These are phyloP conservation scores for Parietaria judaica DNA, from an alignment of 306 rosid genomes.

Conservation along the genomic window DNA sequence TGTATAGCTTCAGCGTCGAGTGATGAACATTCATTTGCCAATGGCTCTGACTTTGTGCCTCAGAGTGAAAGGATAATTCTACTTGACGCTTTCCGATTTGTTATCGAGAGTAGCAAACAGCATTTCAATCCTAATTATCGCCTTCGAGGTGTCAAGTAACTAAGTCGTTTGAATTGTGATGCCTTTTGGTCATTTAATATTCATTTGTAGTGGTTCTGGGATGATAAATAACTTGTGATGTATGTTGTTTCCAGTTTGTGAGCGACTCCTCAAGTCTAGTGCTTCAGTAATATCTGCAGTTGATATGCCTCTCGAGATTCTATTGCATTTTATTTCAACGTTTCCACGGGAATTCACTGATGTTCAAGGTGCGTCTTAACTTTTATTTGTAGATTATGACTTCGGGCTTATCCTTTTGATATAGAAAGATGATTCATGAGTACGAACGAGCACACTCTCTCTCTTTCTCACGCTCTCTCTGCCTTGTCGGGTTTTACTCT, in stretches of 20 bases:
- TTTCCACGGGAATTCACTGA: slow-evolving; percentile 79
- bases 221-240: slow-evolving; percentile 20
- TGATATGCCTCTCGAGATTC: slow-evolving; percentile 59
- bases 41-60: slow-evolving; percentile 25
- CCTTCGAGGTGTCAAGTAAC: slow-evolving; percentile 51
- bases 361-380: slow-evolving; percentile 52
- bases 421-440: neutral
- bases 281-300: slow-evolving; percentile 57
- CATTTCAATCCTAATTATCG: slow-evolving; percentile 98
- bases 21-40: neutral
- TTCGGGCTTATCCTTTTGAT: neutral
- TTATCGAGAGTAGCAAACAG: slow-evolving; percentile 79
- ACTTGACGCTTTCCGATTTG: slow-evolving; percentile 67
- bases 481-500: no score
- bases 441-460: no score
- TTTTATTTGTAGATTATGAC: neutral
- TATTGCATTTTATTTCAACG: slow-evolving; percentile 71
- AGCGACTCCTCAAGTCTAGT: slow-evolving; percentile 64
- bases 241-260: slow-evolving; percentile 59
- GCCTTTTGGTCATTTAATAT: slow-evolving; percentile 14
- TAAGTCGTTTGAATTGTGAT: neutral
- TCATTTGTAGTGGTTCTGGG: slow-evolving; percentile 7
- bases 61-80: slow-evolving; percentile 36
- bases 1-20: slow-evolving; percentile 63
- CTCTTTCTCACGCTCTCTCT: no score